Evolutionary conservation across 2,329 filamentous ascomycete genomes (phyloP), one percentile per base, ranked within the genome.

Genomic region (Westerdykella ornata): DNA sequence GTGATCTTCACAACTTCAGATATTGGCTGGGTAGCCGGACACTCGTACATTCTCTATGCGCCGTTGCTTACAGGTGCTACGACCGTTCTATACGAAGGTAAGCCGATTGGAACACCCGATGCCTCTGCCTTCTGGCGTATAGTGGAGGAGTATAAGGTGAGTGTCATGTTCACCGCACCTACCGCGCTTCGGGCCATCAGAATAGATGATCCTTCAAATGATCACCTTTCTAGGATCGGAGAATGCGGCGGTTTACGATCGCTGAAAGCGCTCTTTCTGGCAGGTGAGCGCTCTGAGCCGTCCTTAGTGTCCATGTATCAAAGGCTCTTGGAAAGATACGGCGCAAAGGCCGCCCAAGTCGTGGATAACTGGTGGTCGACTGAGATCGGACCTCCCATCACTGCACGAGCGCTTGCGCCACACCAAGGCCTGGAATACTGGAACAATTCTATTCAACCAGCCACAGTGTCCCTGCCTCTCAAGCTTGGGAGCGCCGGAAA

Each of bases 231-330:
- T 29, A 61, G 73, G 16, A 68, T 82, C 28, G 87, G 85, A 11
- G 62, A 75, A 35, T 72, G 77, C 22, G 80, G 80, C 12, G 86
- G 85, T 0, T 68, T 94, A 15, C 80, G 73, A 49, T 76, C 73
- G 7, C 72, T 92, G 28, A 75, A 75, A 26, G 85, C 77, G 0
- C 68, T 94, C 6, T 94, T 92, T 66, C 73, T 94, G 1, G 88
- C 88, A 0, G 88, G 88, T n/a, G 88, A 94, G 63, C 73, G 87
- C 32, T 89, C 84, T 17, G 88, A 94, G 56, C 88, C 88, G 2
- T 81, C 80, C 36, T 85, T 94, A 52, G 73, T 94, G 12, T 77
- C 74, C 14, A 80, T 82, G 68, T 94, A 89, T 58, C 83, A 89
- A 58, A 71, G 77, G 3, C 73, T 92, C 4, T 67, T 94, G 8